Evolutionary conservation across 139 green algal genomes (phyloP).

Genomic region (Tetradesmus lagerheimii): DNA sequence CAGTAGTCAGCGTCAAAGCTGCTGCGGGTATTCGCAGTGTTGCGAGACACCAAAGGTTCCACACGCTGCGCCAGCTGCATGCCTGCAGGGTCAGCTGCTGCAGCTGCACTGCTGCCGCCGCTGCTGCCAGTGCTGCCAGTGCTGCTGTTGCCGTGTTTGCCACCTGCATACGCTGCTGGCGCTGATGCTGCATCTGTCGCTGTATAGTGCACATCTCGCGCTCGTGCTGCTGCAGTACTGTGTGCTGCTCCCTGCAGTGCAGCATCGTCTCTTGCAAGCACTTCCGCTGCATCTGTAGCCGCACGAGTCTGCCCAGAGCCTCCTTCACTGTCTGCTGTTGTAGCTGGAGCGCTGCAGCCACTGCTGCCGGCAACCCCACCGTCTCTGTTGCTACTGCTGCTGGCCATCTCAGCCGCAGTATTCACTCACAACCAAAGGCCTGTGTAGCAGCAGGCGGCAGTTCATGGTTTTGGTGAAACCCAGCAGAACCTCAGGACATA

Average conservation of each 20-base stretch:
- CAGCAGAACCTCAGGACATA: no score
- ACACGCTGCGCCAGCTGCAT: background rate
- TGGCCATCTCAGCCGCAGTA: background rate
- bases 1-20: conserved; percentile 20
- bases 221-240: background rate
- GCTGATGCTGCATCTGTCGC: background rate
- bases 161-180: background rate
- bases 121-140: background rate
- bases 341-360: background rate
- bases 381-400: background rate
- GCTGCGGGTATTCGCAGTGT: background rate
- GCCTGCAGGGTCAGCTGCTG: background rate
- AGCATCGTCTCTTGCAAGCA: background rate
- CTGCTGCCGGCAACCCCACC: background rate
- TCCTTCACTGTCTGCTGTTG: background rate
- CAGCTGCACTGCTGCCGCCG: background rate
- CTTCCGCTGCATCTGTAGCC: background rate
- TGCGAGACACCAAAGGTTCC: background rate
- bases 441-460: background rate
- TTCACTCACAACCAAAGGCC: background rate
- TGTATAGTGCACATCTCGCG: no score
- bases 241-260: background rate
- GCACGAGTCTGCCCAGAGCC: background rate
- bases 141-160: no score
- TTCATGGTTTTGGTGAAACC: no score